phyloP scores from a whole-genome alignment of 164 flowering plant genomes.

The Nymphaea colorata region DNA sequence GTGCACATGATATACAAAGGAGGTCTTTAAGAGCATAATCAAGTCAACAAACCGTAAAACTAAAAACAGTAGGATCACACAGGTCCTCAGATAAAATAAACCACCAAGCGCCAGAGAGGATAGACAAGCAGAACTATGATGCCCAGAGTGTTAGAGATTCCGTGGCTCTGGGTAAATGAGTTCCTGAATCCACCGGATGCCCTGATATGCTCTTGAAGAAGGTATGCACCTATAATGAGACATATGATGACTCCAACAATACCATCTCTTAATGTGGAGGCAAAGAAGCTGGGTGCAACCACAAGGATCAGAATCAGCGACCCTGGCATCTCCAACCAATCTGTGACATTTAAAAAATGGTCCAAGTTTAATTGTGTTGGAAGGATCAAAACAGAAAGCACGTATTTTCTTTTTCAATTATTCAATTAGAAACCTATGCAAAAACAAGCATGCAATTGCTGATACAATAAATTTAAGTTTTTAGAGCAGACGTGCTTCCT shows the following conservation, averaged over 20 bases:
- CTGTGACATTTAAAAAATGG: slow-evolving; percentile 25
- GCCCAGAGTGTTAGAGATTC: slow-evolving; percentile 79
- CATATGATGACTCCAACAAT: slow-evolving; percentile 48
- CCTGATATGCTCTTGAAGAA: slow-evolving; percentile 88
- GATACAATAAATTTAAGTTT: too few relatives aligned
- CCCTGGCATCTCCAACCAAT: slow-evolving; percentile 82
- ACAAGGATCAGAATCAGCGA: slow-evolving; percentile 71
- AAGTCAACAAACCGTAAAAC: not conserved
- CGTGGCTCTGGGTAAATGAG: slow-evolving; percentile 60
- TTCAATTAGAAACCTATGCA: not conserved
- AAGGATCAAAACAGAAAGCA: not conserved
- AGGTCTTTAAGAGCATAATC: not conserved
- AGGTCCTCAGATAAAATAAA: slow-evolving; percentile 16
- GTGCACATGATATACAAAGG: not conserved
- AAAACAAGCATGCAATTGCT: too few relatives aligned
- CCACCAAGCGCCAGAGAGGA: slow-evolving; percentile 66
- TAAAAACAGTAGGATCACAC: not conserved
- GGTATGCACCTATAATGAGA: slow-evolving; percentile 64
- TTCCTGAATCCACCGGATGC: slow-evolving; percentile 89
- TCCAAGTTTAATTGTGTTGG: not conserved
- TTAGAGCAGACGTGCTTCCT: too few relatives aligned
- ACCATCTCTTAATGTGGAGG: slow-evolving; percentile 32
- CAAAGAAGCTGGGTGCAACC: slow-evolving; percentile 66
- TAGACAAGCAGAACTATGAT: slow-evolving; percentile 55
- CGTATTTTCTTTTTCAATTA: not conserved